These are phyloP conservation scores for Solanum chacoense DNA, from an alignment of 305 asterid species.

Conservation along the genomic window DNA sequence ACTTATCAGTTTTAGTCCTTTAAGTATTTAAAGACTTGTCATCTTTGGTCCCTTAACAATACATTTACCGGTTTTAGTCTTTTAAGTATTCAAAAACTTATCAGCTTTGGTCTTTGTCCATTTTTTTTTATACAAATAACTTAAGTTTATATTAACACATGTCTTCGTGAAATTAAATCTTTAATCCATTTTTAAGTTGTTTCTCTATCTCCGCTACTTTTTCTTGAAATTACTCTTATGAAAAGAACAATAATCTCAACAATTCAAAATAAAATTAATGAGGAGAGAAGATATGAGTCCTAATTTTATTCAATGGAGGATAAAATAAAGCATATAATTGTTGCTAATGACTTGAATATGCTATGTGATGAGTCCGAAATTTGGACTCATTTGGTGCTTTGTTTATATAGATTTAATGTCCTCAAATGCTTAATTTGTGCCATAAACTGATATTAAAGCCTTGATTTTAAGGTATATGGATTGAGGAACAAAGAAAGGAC, in stretches of 20 bases:
- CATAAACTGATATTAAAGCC: too few relatives aligned
- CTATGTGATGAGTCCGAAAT: not conserved
- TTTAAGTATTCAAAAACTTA: not conserved
- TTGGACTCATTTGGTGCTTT: too few relatives aligned
- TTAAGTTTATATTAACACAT: not conserved
- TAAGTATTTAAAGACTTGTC: not conserved
- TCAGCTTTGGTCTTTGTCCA: not conserved
- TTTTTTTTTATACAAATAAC: not conserved
- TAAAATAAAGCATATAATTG: too few relatives aligned
- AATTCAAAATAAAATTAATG: too few relatives aligned
- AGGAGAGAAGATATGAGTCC: not conserved
- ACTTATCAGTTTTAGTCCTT: not conserved
- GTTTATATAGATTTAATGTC: too few relatives aligned
- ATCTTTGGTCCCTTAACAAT: not conserved
- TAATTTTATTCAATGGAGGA: not conserved
- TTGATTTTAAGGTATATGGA: too few relatives aligned
- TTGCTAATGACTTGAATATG: not conserved
- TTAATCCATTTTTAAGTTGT: not conserved
- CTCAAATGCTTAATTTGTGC: too few relatives aligned
- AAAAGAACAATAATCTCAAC: not conserved
- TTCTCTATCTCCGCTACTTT: too few relatives aligned
- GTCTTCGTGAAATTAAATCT: not conserved
- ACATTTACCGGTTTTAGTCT: not conserved
- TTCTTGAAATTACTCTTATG: not conserved
- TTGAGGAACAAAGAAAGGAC: too few relatives aligned